Conservation (phyloP, 805 yeast genomes). For the Spathaspora boniae region DNA sequence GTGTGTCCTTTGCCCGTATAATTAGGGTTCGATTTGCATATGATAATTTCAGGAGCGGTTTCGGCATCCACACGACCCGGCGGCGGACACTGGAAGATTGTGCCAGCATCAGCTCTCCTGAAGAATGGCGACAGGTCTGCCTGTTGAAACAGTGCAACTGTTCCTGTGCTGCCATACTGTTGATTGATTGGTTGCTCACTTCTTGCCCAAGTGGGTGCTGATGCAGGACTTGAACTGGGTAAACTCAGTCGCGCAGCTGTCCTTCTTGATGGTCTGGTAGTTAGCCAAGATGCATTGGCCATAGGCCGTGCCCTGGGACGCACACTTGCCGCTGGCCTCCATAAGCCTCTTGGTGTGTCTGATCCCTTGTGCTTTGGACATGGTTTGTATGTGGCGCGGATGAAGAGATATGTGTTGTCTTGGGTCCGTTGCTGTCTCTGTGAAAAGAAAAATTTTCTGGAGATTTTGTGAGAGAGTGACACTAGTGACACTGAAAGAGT, state of each 20-base stretch:
- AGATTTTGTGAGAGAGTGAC: not conserved
- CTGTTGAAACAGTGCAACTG: too few species aligned
- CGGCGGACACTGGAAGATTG: too few species aligned
- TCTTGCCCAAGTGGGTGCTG: slow-evolving; percentile 14
- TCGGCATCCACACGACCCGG: too few species aligned
- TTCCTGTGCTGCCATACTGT: too few species aligned
- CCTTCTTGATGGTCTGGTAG: slow-evolving; percentile 49
- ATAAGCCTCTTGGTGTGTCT: slow-evolving; percentile 44
- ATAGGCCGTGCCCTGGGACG: slow-evolving; percentile 43
- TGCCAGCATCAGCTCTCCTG: too few species aligned
- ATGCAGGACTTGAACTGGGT: slow-evolving; percentile 49
- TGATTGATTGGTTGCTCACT: slow-evolving; percentile 8
- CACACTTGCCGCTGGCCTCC: slow-evolving; percentile 37
- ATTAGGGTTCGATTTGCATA: too few species aligned
- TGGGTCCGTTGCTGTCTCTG: not conserved
- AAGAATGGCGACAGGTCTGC: too few species aligned
- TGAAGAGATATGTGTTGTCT: not conserved
- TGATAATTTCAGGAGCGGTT: too few species aligned
- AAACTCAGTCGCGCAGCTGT: slow-evolving; percentile 53
- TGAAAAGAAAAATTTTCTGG: too few species aligned
- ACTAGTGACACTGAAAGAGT: not conserved
- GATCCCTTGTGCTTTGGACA: slow-evolving; percentile 12
- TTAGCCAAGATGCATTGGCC: slow-evolving; percentile 53
- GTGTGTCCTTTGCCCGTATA: too few species aligned
- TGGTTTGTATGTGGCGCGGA: not conserved